phyloP scores from a whole-genome alignment of 208 protist genomes.

The Vickermania ingenoplastis region DNA sequence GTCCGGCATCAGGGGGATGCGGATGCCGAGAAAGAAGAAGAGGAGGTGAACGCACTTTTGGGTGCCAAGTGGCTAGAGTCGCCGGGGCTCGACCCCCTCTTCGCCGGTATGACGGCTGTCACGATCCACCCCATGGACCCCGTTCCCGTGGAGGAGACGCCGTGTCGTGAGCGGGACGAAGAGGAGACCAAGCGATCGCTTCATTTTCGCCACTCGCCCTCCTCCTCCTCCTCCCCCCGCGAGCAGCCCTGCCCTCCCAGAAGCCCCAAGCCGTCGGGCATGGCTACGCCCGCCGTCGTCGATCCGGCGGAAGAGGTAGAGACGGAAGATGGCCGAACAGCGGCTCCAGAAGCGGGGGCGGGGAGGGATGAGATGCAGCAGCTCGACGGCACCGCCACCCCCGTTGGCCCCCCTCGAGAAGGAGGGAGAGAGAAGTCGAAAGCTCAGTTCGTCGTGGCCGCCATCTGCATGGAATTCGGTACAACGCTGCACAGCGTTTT shows the following conservation, averaged over 20 bases:
- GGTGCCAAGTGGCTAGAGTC: not conserved
- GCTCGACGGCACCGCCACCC: no score
- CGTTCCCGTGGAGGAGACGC: not conserved
- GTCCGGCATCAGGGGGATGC: not conserved
- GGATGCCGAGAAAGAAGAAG: not conserved
- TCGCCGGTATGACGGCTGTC: not conserved
- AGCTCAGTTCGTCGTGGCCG: constrained; percentile 8
- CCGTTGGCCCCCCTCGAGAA: no score
- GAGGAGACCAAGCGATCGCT: not conserved
- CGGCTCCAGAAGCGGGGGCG: no score
- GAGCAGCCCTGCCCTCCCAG: no score
- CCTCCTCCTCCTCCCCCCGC: not conserved
- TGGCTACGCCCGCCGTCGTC: not conserved
- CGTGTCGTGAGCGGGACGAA: not conserved
- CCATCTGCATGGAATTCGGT: constrained; percentile 19
- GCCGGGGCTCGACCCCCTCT: not conserved
- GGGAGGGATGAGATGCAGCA: no score
- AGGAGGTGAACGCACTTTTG: not conserved
- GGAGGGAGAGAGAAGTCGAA: no score
- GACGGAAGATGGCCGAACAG: no score
- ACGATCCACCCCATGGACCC: not conserved
- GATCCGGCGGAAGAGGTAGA: no score
- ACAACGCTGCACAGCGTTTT: constrained; percentile 22
- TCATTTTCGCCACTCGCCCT: not conserved
- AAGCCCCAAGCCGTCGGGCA: not conserved